Conservation (phyloP, 2,329 filamentous ascomycete genomes). For the Ambrosiella cleistominuta region DNA sequence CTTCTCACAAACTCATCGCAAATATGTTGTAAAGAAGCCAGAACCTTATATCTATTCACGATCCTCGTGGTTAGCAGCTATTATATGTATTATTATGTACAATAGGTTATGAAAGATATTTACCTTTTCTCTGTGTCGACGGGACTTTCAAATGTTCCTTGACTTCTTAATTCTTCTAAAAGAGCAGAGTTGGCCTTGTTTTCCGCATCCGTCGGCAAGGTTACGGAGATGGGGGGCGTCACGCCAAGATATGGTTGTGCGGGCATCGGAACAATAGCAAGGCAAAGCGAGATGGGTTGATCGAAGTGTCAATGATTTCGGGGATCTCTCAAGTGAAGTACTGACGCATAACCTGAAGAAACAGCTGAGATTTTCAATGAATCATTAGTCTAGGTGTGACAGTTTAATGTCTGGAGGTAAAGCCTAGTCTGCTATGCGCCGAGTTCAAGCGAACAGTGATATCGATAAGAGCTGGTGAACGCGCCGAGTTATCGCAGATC, state of each 20-base stretch:
- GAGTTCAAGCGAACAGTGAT: no score
- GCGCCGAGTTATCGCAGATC: no score
- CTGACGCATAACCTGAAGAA: no score
- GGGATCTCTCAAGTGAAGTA: no score
- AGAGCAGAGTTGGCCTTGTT: constrained; percentile 60
- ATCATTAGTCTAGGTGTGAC: no score
- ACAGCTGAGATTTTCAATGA: no score
- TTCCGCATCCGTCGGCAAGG: constrained; percentile 61
- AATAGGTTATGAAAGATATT: constrained; percentile 10
- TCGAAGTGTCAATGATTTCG: no score
- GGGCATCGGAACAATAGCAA: not conserved
- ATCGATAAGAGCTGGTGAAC: no score
- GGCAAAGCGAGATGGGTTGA: not conserved
- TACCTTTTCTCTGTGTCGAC: constrained; percentile 73
- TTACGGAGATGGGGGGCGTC: constrained; percentile 65
- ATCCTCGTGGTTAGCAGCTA: not conserved
- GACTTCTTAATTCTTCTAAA: constrained; percentile 64
- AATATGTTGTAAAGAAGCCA: constrained; percentile 60
- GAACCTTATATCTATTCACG: constrained; percentile 43
- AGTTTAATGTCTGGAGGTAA: no score
- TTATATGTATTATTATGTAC: not conserved
- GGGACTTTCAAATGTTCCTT: constrained; percentile 80
- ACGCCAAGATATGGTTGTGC: constrained; percentile 35
- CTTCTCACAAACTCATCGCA: constrained; percentile 73
- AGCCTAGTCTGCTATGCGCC: no score